A percentile compares a stretch with the other conserved stretches of the same genome.
Conservation (phyloP, 2,329 filamentous ascomycete genomes). For the Aspergillus brunneoviolaceus region DNA sequence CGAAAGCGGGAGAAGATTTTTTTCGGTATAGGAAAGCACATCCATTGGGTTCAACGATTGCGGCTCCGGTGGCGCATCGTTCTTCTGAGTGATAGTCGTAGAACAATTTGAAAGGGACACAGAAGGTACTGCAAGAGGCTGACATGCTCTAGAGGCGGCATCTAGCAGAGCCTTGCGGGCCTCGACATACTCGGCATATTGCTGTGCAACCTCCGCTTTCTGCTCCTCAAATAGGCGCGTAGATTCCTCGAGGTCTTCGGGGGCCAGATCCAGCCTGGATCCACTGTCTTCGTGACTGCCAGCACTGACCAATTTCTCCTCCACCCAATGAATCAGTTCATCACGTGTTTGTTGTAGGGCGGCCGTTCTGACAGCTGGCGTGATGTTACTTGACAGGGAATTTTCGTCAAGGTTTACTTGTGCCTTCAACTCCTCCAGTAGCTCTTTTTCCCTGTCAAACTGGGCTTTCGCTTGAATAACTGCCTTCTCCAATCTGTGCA, state of each 20-base stretch:
- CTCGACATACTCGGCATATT: conserved; percentile 38
- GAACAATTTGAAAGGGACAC: conserved; percentile 21
- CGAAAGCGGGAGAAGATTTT: conserved; percentile 35
- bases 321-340: conserved; percentile 53
- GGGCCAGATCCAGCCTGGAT: conserved; percentile 26
- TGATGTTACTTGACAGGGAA: background rate
- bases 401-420: conserved; percentile 18
- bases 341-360: conserved; percentile 49
- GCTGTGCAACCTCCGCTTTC: conserved; percentile 33
- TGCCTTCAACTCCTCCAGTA: conserved; percentile 35
- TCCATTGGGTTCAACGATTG: conserved; percentile 28
- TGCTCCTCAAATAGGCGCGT: conserved; percentile 31
- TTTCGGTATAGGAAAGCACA: conserved; percentile 33
- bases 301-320: conserved; percentile 46
- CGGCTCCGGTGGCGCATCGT: conserved; percentile 14
- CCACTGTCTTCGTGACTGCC: conserved; percentile 29
- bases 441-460: conserved; percentile 36
- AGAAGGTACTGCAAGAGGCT: conserved; percentile 29
- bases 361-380: conserved; percentile 25
- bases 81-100: conserved; percentile 12
- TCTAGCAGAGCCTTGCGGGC: conserved; percentile 38
- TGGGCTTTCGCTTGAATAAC: conserved; percentile 39
- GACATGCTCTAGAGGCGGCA: conserved; percentile 36
- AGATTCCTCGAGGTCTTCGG: conserved; percentile 33
- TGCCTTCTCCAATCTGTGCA: conserved; percentile 41